Conservation (phyloP, 2,329 filamentous ascomycete genomes). For the Exutisphaerella laricina region DNA sequence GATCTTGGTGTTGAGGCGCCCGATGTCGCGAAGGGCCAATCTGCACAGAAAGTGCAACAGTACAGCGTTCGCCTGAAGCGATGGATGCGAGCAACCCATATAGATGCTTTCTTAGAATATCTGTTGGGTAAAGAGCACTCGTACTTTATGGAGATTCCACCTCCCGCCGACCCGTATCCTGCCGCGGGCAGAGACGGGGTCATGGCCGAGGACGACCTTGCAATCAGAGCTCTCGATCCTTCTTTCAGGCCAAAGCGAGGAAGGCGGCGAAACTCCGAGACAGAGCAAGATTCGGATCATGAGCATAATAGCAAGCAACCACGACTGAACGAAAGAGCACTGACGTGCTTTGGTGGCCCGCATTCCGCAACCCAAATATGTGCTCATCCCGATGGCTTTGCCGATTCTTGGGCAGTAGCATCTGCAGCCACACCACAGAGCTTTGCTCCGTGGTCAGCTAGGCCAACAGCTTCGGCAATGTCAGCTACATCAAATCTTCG, state of each 20-base stretch:
- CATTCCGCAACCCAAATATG: conserved; percentile 48
- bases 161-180: conserved; percentile 56
- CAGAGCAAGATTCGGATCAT: conserved; percentile 23
- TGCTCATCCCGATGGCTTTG: conserved; percentile 52
- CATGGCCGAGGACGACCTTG: conserved; percentile 79
- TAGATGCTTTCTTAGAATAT: conserved; percentile 92
- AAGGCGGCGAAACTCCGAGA: conserved; percentile 43
- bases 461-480: conserved; percentile 40
- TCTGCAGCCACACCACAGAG: conserved; percentile 35
- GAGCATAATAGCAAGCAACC: conserved; percentile 18
- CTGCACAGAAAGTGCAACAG: conserved; percentile 88
- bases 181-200: conserved; percentile 73
- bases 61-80: conserved; percentile 88
- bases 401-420: conserved; percentile 46
- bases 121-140: conserved; percentile 69
- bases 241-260: conserved; percentile 61
- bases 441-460: conserved; percentile 33
- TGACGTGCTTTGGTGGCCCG: conserved; percentile 39
- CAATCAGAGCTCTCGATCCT: conserved; percentile 74
- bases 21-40: conserved; percentile 67
- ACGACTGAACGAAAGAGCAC: conserved; percentile 9
- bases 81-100: conserved; percentile 96
- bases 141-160: conserved; percentile 74
- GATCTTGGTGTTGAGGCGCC: conserved; percentile 85
- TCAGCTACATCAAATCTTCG: conserved; percentile 37